phyloP scores from a whole-genome alignment of 306 rosid species.

The Benincasa hispida region DNA sequence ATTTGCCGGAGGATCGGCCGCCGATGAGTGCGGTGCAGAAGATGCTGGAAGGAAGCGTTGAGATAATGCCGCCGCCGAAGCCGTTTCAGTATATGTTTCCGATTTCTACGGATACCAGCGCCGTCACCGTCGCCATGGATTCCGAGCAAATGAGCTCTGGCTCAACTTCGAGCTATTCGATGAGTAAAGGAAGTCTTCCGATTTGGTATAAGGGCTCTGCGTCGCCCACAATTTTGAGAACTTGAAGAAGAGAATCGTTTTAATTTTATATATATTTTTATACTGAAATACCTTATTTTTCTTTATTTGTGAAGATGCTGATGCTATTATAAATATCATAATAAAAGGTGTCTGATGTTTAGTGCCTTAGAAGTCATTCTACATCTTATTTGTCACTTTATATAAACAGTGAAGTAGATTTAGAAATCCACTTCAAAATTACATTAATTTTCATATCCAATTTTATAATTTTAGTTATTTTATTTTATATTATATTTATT shows the following conservation, averaged over 20 bases:
- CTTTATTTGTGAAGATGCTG: no score
- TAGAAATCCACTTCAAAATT: no score
- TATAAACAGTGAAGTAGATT: no score
- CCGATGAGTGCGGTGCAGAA: constrained; percentile 32
- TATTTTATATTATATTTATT: no score
- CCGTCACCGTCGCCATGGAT: not conserved
- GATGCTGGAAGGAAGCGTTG: constrained; percentile 41
- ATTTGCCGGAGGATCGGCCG: constrained; percentile 31
- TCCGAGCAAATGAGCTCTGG: not conserved
- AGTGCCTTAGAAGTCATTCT: no score
- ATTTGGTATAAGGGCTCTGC: not conserved
- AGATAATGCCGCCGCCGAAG: constrained; percentile 24
- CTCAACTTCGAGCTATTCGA: not conserved
- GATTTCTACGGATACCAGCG: not conserved
- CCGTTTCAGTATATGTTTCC: constrained; percentile 16
- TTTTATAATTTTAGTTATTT: no score
- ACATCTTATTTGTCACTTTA: no score
- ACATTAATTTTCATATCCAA: no score
- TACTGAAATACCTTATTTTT: no score
- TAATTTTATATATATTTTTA: no score
- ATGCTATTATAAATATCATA: no score
- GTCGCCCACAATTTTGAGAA: not conserved
- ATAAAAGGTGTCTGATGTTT: no score
- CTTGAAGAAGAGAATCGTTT: not conserved
- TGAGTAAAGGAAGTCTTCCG: not conserved